These are phyloP conservation scores for Manihot esculenta DNA, from an alignment of 441 rosid species.

Conservation along the genomic window DNA sequence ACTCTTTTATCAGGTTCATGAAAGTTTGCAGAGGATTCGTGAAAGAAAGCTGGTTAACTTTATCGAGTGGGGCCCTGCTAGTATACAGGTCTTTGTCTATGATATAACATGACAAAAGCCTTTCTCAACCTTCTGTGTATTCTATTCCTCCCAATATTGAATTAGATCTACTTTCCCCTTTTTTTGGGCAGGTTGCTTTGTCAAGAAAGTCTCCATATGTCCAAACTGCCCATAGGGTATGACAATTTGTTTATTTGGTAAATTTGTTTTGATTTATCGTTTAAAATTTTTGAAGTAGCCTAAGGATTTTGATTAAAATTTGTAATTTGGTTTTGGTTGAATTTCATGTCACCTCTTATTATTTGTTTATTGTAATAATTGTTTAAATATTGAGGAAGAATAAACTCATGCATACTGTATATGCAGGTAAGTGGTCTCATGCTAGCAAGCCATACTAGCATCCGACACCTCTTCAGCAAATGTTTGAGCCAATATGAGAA, in stretches of 20 bases:
- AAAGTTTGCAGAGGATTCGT: conserved; percentile 95
- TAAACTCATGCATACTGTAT: conserved; percentile 15
- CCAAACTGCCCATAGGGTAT: conserved; percentile 95
- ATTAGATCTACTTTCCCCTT: neutral
- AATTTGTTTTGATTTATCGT: neutral
- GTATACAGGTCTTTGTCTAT: conserved; percentile 69
- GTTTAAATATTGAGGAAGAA: neutral
- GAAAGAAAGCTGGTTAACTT: conserved; percentile 98
- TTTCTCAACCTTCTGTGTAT: conserved; percentile 1
- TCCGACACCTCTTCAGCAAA: conserved; percentile 96
- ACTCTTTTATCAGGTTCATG: conserved; percentile 71
- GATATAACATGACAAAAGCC: conserved; percentile 5
- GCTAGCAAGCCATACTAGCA: conserved; percentile 98
- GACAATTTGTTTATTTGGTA: conserved; percentile 14
- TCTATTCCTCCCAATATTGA: conserved; percentile 17
- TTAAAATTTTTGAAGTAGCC: neutral
- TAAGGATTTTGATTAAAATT: neutral
- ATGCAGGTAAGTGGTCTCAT: conserved; percentile 95
- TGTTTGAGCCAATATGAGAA: conserved; percentile 92
- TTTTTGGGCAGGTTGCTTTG: conserved; percentile 72
- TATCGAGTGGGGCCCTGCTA: conserved; percentile 99
- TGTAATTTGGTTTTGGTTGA: neutral
- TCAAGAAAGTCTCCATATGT: conserved; percentile 98
- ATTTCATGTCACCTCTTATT: neutral
- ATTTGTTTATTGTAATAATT: conserved; percentile 9